These are phyloP conservation scores for Boletus subcaerulescens DNA, from an alignment of 768 basidiomycete species.

Conservation along the genomic window DNA sequence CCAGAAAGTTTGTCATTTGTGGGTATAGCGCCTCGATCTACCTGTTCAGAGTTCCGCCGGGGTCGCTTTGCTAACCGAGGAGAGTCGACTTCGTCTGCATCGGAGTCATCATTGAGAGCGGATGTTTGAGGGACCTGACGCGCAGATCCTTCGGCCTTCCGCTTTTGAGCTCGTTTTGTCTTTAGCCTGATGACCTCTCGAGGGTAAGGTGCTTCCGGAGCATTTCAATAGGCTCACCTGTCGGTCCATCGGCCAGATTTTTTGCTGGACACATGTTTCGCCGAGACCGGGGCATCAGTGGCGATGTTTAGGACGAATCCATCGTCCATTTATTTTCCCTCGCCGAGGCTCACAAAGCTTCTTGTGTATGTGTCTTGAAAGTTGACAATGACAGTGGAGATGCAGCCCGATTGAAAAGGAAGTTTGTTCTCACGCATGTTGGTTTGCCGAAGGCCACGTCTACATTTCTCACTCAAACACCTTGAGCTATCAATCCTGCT, in stretches of 20 bases:
- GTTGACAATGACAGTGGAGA: too few species aligned
- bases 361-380: too few species aligned
- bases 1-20: constrained; percentile 18
- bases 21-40: constrained; percentile 14
- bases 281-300: constrained; percentile 31
- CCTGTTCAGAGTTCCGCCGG: constrained; percentile 28
- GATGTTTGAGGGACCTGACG: constrained; percentile 14
- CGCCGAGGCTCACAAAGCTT: neutral
- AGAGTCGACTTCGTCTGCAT: constrained; percentile 16
- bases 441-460: constrained; percentile 21
- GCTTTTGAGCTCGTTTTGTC: constrained; percentile 66
- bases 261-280: constrained; percentile 33
- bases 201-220: neutral
- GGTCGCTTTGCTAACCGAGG: constrained; percentile 48
- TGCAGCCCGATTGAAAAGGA: constrained; percentile 12
- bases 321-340: constrained; percentile 53
- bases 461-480: constrained; percentile 12
- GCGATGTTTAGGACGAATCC: constrained; percentile 74
- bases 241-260: constrained; percentile 78
- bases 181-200: constrained; percentile 51
- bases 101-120: constrained; percentile 17
- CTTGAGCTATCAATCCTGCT: constrained; percentile 1
- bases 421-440: constrained; percentile 21
- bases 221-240: constrained; percentile 45
- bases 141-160: constrained; percentile 42